These are phyloP conservation scores for Nicotiana paniculata DNA, from an alignment of 257 asterid species.

Conservation along the genomic window DNA sequence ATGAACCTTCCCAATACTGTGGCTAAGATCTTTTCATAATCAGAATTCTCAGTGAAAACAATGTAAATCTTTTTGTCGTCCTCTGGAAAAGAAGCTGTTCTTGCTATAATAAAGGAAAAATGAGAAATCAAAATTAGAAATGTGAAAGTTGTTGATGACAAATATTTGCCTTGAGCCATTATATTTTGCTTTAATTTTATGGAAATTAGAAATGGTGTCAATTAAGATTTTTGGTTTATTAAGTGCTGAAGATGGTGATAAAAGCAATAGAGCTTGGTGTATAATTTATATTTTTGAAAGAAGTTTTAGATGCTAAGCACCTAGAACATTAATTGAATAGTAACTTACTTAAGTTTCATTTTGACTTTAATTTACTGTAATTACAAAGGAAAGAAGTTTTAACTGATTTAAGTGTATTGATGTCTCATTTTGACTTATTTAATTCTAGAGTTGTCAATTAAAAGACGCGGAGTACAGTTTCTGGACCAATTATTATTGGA, in stretches of 20 bases:
- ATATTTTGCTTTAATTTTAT: not conserved
- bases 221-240: not conserved
- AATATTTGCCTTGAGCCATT: not conserved
- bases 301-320: not conserved
- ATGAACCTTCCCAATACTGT: constrained; percentile 1
- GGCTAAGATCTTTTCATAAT: constrained; percentile 3
- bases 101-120: not conserved
- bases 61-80: not conserved
- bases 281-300: too few relatives aligned
- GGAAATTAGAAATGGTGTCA: not conserved
- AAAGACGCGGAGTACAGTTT: too few relatives aligned
- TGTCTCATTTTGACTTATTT: not conserved
- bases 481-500: too few relatives aligned
- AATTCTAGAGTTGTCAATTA: too few relatives aligned
- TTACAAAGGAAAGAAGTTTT: not conserved
- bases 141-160: not conserved
- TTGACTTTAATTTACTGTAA: not conserved
- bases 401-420: not conserved
- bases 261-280: not conserved
- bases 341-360: not conserved
- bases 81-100: not conserved
- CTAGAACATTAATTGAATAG: not conserved
- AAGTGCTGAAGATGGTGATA: not conserved
- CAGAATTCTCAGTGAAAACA: not conserved
- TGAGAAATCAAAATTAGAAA: not conserved